Base-by-base conservation (phyloP, 108 stramenopile species). In the Mediolabrus comicus region DNA sequence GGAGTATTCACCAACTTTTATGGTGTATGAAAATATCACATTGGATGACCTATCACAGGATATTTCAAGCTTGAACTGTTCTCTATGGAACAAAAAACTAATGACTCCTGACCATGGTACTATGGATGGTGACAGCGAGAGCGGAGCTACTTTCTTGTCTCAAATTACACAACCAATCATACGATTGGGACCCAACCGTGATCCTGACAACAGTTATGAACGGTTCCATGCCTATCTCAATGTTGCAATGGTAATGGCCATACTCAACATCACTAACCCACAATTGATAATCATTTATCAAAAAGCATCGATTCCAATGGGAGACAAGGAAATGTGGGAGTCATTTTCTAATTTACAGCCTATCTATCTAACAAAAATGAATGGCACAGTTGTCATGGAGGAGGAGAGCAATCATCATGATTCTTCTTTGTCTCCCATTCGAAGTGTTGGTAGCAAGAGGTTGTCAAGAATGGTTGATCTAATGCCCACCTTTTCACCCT, bases 151-250 rank as follows among this genome's bases (percentile, higher is more conserved):
- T 49, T 4, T 3, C 36, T 7, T 24, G 46, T 7, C 39, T 29
- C 10, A 43, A 36, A 51, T 28, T 3, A 41, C 13, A 43, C 26
- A 8, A 12, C 14, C 68, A 22, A 57, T 58, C 4, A 38, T 69
- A 34, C 69, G 32, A 49, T 24, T 60, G 22, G 9, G 31, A 46
- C 11, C 28, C 5, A 6, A 10, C 10, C 61, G 60, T 26, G 58
- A 52, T 36, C 27, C 61, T 13, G 0, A 0, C 30, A 71, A 71
- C 60, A 2, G 59, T 17, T 71, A 71, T 31, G 59, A 71, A 31
- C 41, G 69, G 34, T 71, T 71, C 46, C 69, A 71, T 26, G 30
- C 43, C n/a, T 34, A 30, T 13, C 49, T 61, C 12, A 59, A 71
- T 39, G 57, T 36, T 17, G 69, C 58, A 12, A 71, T 71, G 46